Evolutionary conservation across 768 basidiomycete species (phyloP), one percentile per base, ranked within the genome.

Genomic region (Panus rudis): DNA sequence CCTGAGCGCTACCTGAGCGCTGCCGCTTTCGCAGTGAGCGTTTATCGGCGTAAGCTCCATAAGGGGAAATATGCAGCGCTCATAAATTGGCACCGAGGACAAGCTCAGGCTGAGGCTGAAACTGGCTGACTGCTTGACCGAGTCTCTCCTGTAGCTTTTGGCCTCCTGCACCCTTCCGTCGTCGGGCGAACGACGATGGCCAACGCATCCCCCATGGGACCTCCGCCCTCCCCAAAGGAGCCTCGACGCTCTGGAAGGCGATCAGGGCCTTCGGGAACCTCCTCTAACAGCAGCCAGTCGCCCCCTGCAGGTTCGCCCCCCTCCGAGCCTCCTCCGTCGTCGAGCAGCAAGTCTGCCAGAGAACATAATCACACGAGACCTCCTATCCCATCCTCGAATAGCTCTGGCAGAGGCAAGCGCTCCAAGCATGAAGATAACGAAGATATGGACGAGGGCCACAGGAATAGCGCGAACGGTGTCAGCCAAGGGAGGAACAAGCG

Each of bases 181-280:
- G n/a, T n/a, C n/a, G n/a, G n/a, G n/a, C n/a, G n/a, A n/a, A n/a
- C n/a, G n/a, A n/a, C n/a, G n/a, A 59, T 84, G 84, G 75, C 81
- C 41, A 80, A 81, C 59, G 67, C 76, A 37, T 74, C 75, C 37
- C 62, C 74, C 39, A 87, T 87, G 84, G 84, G 83, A 35, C 84
- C 84, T 12, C 84, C 84, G 5, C 72, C 81, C 38, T 84, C 84
- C 45, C 84, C 82, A 31, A 71, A 81, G 57, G 85, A 87, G 64
- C 81, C 82, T 40, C 72, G 85, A 53, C 81, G 85, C 50, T 87
- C 85, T 52, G 84, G 81, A 32, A 69, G 85, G 53, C 84, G 84
- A 45, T 80, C 81, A 45, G 75, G 70, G 4, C 81, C 78, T 34
- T 81, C 82, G 32, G 67, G 71, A 22, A 84, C 82, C 16, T 72